These are phyloP conservation scores for Sutorius australiensis DNA, from an alignment of 768 basidiomycete genomes.

Conservation along the genomic window DNA sequence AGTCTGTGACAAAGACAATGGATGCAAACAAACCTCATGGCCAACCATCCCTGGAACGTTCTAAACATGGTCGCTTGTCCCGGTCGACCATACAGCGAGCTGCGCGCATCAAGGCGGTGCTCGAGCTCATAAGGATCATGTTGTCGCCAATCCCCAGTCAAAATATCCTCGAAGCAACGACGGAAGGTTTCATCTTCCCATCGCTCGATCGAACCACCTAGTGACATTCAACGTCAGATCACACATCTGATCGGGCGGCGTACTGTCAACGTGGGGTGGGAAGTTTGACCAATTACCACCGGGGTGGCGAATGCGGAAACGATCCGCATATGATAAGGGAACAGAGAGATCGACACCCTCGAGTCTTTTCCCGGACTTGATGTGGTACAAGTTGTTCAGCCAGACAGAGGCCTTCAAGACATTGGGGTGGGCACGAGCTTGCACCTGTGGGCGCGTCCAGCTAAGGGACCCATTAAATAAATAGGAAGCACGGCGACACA, in stretches of 20 bases:
- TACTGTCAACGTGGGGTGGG: constrained; percentile 52
- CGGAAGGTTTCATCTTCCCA: constrained; percentile 64
- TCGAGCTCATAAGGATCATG: constrained; percentile 68
- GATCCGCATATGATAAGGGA: constrained; percentile 68
- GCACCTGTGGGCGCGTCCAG: constrained; percentile 56
- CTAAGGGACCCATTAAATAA: constrained; percentile 18
- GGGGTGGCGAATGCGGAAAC: constrained; percentile 70
- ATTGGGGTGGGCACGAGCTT: constrained; percentile 66
- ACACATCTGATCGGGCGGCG: constrained; percentile 24
- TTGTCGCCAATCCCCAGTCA: constrained; percentile 56
- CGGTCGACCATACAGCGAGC: constrained; percentile 58
- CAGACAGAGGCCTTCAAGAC: constrained; percentile 53
- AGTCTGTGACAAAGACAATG: neutral
- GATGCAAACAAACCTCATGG: constrained; percentile 48
- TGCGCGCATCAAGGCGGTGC: constrained; percentile 55
- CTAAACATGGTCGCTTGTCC: constrained; percentile 53
- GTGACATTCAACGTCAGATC: neutral
- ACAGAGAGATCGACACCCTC: constrained; percentile 58
- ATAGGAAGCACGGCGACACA: neutral
- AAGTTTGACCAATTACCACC: constrained; percentile 54
- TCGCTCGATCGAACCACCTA: constrained; percentile 71
- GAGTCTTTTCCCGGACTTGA: constrained; percentile 33
- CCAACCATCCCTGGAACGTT: constrained; percentile 77
- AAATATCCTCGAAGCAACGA: constrained; percentile 57
- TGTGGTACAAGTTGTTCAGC: constrained; percentile 64